Conservation (phyloP, 1,284 basidiomycete species). For the Microbotryum lychnidis-dioicae region DNA sequence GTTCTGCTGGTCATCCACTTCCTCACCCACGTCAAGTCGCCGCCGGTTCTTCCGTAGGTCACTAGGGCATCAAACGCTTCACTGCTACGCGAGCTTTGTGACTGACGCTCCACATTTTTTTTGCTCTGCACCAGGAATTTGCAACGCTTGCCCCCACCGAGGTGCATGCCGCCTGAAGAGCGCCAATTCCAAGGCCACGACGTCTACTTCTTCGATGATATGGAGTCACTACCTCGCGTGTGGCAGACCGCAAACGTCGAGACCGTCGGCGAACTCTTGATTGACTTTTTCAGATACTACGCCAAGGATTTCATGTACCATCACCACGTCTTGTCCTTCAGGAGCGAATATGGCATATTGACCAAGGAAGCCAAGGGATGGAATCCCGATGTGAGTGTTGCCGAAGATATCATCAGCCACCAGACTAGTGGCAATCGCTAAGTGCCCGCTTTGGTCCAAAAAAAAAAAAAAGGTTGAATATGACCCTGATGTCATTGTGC, state of each 20-base stretch:
- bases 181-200: constrained; percentile 64
- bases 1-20: constrained; percentile 96
- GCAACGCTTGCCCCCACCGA: constrained; percentile 39
- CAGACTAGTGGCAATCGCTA: background rate
- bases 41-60: constrained; percentile 66
- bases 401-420: background rate
- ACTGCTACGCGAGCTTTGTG: constrained; percentile 10
- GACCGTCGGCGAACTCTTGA: constrained; percentile 86
- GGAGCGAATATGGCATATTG: constrained; percentile 63
- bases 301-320: constrained; percentile 89
- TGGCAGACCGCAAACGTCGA: constrained; percentile 93
- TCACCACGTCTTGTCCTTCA: constrained; percentile 81
- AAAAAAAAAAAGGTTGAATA: constrained; percentile 42
- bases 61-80: constrained; percentile 44
- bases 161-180: constrained; percentile 51
- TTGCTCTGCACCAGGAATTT: constrained; percentile 33
- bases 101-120: constrained; percentile 16
- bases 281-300: constrained; percentile 97
- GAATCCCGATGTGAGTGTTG: constrained; percentile 69
- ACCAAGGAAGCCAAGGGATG: constrained; percentile 89
- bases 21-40: constrained; percentile 91
- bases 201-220: constrained; percentile 88
- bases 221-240: constrained; percentile 76
- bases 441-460: background rate
- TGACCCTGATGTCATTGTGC: constrained; percentile 53